These are phyloP conservation scores for Durotheca rogersii DNA, from an alignment of 495 filamentous ascomycete genomes.

Conservation along the genomic window DNA sequence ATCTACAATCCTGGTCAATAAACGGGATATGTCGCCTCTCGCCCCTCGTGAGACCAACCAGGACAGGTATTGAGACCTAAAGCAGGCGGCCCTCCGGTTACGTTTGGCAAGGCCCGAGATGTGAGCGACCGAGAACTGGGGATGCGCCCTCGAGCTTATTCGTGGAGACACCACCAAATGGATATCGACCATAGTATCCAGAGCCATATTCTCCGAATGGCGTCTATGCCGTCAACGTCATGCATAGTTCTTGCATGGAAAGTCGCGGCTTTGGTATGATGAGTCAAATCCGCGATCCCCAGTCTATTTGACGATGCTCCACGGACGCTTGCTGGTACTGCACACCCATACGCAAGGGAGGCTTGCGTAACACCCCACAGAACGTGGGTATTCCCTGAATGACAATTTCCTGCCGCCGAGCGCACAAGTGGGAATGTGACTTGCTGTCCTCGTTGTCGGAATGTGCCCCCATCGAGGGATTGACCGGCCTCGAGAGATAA, in stretches of 20 bases:
- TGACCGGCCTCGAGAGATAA: conserved; percentile 29
- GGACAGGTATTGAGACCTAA: conserved; percentile 13
- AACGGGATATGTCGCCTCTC: conserved; percentile 23
- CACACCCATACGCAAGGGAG: conserved; percentile 26
- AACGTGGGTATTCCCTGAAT: conserved; percentile 4
- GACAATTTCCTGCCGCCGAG: conserved; percentile 5
- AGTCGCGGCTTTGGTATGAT: conserved; percentile 17
- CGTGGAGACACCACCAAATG: conserved; percentile 20
- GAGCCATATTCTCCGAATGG: conserved; percentile 10
- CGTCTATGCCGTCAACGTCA: conserved; percentile 30
- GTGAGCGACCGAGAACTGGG: conserved; percentile 12
- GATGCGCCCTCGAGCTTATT: conserved; percentile 20
- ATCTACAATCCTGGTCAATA: conserved; percentile 28
- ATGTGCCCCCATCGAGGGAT: conserved; percentile 12
- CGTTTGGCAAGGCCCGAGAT: conserved; percentile 2
- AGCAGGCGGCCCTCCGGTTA: conserved; percentile 11
- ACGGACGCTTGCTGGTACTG: conserved; percentile 4
- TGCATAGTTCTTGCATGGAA: conserved; percentile 24
- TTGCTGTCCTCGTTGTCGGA: conserved; percentile 5
- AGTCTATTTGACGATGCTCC: conserved; percentile 10
- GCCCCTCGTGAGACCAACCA: conserved; percentile 17
- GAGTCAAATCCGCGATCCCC: conserved; percentile 14
- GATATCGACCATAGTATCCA: conserved; percentile 11
- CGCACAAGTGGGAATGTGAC: conserved; percentile 11
- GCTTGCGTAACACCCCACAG: conserved; percentile 8